Conservation (phyloP, 495 filamentous ascomycete species). For the Achaetomiella virescens region DNA sequence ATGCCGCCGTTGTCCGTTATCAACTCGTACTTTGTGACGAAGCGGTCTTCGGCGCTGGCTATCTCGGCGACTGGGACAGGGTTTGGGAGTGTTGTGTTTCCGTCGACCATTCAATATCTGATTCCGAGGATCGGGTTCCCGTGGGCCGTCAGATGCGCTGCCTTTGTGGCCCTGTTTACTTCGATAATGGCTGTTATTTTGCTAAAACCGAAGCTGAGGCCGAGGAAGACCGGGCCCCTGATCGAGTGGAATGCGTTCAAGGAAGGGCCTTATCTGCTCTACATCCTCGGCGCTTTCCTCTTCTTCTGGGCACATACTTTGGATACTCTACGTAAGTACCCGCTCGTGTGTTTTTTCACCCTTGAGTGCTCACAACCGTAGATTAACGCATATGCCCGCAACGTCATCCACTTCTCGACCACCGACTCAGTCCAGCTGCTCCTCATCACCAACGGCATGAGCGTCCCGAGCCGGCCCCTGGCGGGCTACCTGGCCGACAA, state of each 20-base stretch:
- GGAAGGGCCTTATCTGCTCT: slow-evolving; percentile 37
- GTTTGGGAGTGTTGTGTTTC: slow-evolving; percentile 40
- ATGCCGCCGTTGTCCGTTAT: slow-evolving; percentile 39
- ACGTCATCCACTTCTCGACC: slow-evolving; percentile 34
- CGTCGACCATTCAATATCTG: slow-evolving; percentile 37
- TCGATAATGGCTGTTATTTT: slow-evolving; percentile 25
- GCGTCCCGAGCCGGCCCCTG: slow-evolving; percentile 33
- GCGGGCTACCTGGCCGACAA: slow-evolving; percentile 37
- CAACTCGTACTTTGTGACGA: slow-evolving; percentile 36
- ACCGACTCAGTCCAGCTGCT: slow-evolving; percentile 36
- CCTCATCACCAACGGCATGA: slow-evolving; percentile 38
- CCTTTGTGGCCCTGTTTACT: slow-evolving; percentile 34
- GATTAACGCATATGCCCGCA: slow-evolving; percentile 38
- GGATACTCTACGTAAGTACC: slow-evolving; percentile 41
- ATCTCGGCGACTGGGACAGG: slow-evolving; percentile 38
- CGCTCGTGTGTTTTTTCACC: too few species aligned
- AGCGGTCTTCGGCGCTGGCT: slow-evolving; percentile 31
- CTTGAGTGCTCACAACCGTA: slow-evolving; percentile 1
- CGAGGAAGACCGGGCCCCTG: slow-evolving; percentile 30
- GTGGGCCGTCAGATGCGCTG: slow-evolving; percentile 39
- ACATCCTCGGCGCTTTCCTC: slow-evolving; percentile 32
- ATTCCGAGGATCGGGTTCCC: slow-evolving; percentile 39
- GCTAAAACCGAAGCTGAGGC: slow-evolving; percentile 29
- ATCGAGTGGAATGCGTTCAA: slow-evolving; percentile 40
- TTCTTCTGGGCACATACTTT: slow-evolving; percentile 41